These are phyloP conservation scores for Xanthoconium purpureum DNA, from an alignment of 768 basidiomycete genomes.

Conservation along the genomic window DNA sequence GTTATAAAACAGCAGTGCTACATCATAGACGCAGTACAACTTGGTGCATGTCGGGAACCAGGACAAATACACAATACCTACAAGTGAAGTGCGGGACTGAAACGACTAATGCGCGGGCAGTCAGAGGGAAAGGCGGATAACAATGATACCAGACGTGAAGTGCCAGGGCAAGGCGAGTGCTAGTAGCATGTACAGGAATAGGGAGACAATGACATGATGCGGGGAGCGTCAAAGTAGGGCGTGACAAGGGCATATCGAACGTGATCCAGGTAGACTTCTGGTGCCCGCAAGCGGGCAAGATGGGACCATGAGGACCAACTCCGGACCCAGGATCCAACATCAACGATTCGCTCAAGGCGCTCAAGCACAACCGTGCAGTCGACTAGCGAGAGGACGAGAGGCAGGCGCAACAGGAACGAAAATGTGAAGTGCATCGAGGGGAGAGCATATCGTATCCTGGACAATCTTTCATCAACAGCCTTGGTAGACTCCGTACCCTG, in stretches of 20 bases:
- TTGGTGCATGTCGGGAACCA: constrained; percentile 27
- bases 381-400: constrained; percentile 39
- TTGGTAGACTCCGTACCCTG: constrained; percentile 27
- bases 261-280: constrained; percentile 15
- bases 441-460: constrained; percentile 11
- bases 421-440: background rate
- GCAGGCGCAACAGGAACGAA: constrained; percentile 22
- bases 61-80: constrained; percentile 35
- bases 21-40: constrained; percentile 32
- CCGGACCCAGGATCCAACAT: constrained; percentile 8
- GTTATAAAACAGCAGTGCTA: constrained; percentile 28
- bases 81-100: constrained; percentile 19
- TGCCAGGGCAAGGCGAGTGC: constrained; percentile 18
- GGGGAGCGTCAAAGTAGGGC: constrained; percentile 14
- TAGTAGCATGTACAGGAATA: constrained; percentile 12
- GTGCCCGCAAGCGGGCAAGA: constrained; percentile 28
- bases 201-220: constrained; percentile 5
- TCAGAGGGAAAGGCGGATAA: constrained; percentile 25
- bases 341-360: constrained; percentile 17
- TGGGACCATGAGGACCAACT: constrained; percentile 7
- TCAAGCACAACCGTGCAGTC: constrained; percentile 28
- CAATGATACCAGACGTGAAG: constrained; percentile 18
- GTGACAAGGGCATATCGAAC: constrained; percentile 27
- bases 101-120: constrained; percentile 25
- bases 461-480: constrained; percentile 23